A percentile compares a stretch with the other conserved stretches of the same genome.
Evolutionary conservation across 352 stramenopile genomes (phyloP).

Genomic region (Globisporangium rhizosaccharum): DNA sequence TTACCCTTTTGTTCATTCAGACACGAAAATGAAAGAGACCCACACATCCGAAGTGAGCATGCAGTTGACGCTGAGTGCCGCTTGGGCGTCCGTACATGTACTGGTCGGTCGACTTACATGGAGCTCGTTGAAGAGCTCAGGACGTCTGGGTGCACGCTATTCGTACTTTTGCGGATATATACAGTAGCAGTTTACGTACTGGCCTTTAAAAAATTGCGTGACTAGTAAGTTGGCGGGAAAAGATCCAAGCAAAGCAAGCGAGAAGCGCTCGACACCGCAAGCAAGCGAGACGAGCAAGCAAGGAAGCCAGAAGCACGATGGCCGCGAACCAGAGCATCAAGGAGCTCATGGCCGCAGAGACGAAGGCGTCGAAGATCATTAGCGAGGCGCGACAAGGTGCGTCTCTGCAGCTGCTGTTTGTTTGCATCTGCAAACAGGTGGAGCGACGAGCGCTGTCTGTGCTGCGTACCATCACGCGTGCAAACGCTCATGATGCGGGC

Average conservation of each 20-base stretch:
- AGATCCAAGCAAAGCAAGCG: background rate
- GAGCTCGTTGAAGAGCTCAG: too few species aligned
- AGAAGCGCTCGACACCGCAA: background rate
- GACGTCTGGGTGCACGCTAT: too few species aligned
- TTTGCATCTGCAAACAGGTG: background rate
- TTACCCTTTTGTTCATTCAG: background rate
- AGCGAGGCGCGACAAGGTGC: constrained; percentile 79
- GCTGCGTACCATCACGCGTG: background rate
- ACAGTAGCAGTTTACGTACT: too few species aligned
- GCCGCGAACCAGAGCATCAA: constrained; percentile 86
- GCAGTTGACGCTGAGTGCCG: too few species aligned
- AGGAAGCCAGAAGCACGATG: constrained; percentile 31
- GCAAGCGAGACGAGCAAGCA: background rate
- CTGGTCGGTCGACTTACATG: background rate
- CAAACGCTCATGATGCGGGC: too few species aligned
- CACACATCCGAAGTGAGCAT: background rate
- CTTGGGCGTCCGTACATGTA: background rate
- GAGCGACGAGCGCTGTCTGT: too few species aligned
- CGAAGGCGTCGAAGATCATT: constrained; percentile 89
- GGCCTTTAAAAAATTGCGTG: too few species aligned
- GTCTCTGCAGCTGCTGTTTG: background rate
- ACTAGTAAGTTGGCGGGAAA: too few species aligned
- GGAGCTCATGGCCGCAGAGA: constrained; percentile 87
- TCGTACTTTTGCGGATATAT: background rate
- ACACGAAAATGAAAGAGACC: background rate